phyloP scores from a whole-genome alignment of 768 basidiomycete species.

The Kockovaella imperatae region DNA sequence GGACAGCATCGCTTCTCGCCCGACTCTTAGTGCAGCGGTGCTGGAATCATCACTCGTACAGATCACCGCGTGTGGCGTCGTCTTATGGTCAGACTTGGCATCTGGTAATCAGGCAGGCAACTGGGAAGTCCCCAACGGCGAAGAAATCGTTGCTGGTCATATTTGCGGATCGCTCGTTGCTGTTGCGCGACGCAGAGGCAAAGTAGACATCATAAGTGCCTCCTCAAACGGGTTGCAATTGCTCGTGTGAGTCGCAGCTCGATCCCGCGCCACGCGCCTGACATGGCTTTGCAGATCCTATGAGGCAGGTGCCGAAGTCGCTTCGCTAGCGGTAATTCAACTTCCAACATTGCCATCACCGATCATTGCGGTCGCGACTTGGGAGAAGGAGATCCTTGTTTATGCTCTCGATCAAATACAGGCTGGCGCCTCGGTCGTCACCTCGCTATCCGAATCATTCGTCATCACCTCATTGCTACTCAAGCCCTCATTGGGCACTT shows the following conservation, averaged over 20 bases:
- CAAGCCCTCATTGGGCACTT: neutral
- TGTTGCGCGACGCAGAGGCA: slow-evolving; percentile 10
- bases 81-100: neutral
- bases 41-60: slow-evolving; percentile 6
- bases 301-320: slow-evolving; percentile 8
- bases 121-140: slow-evolving; percentile 1
- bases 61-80: slow-evolving; percentile 8
- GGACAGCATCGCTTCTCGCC: slow-evolving; percentile 7
- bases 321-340: slow-evolving; percentile 4
- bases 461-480: slow-evolving; percentile 18
- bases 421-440: slow-evolving; percentile 1
- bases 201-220: slow-evolving; percentile 5
- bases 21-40: slow-evolving; percentile 27
- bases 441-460: slow-evolving; percentile 10
- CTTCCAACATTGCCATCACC: slow-evolving; percentile 10
- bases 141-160: slow-evolving; percentile 11
- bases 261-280: neutral
- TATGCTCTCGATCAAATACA: slow-evolving; percentile 17
- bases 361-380: slow-evolving; percentile 24
- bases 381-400: slow-evolving; percentile 30
- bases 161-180: slow-evolving; percentile 7
- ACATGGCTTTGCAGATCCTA: neutral
- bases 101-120: neutral
- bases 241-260: slow-evolving; percentile 9
- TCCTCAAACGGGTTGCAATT: slow-evolving; percentile 1